phyloP scores from a whole-genome alignment of 1,284 basidiomycete species.

The Clitocybe nebularis region DNA sequence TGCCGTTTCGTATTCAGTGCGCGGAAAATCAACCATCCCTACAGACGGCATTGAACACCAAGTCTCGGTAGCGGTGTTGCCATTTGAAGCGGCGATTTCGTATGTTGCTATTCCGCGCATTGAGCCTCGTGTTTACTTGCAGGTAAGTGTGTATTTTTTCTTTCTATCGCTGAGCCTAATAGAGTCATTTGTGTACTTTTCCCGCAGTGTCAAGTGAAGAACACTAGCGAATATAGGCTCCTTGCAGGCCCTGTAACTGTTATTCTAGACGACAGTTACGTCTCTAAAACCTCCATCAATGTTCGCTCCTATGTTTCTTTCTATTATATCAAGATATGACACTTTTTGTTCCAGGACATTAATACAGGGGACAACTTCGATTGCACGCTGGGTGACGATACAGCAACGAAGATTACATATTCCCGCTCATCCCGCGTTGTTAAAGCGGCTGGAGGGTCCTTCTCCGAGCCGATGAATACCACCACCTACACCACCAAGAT shows the following conservation, averaged over 20 bases:
- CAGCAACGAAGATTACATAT: conserved; percentile 45
- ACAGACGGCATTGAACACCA: conserved; percentile 52
- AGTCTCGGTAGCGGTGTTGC: conserved; percentile 46
- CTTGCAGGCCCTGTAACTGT: conserved; percentile 49
- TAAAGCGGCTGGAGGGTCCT: conserved; percentile 33
- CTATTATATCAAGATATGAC: background rate
- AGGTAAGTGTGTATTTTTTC: conserved; percentile 25
- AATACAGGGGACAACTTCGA: conserved; percentile 46
- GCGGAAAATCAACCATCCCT: conserved; percentile 44
- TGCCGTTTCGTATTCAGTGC: conserved; percentile 45
- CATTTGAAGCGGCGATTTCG: conserved; percentile 42
- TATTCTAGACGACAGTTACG: conserved; percentile 46
- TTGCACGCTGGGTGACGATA: conserved; percentile 53
- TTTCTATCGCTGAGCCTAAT: conserved; percentile 7
- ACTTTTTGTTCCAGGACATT: conserved; percentile 32
- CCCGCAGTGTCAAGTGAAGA: conserved; percentile 42
- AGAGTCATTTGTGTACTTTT: conserved; percentile 3
- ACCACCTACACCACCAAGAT: conserved; percentile 42
- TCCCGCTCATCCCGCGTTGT: conserved; percentile 33
- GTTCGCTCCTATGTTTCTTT: conserved; percentile 23
- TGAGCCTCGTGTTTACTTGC: conserved; percentile 43
- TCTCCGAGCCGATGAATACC: conserved; percentile 39
- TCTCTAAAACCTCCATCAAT: conserved; percentile 42
- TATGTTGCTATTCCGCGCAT: conserved; percentile 47
- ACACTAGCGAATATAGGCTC: conserved; percentile 48